These are phyloP conservation scores for Poterioochromonas sp. DNA, from an alignment of 352 stramenopile species.

Conservation along the genomic window DNA sequence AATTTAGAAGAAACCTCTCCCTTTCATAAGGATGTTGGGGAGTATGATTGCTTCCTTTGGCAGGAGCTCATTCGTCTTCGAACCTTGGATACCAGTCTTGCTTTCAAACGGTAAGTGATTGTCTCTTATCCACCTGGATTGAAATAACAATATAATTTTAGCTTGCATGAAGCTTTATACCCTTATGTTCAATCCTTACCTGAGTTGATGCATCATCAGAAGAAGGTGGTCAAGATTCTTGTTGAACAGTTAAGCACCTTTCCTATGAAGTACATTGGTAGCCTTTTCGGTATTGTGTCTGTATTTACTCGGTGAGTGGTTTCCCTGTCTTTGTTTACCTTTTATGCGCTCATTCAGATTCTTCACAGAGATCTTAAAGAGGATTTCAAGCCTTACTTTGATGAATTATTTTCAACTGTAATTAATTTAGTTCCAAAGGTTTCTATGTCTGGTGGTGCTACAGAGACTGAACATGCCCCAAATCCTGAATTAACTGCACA, in stretches of 20 bases:
- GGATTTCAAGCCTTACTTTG: background rate
- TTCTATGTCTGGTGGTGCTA: background rate
- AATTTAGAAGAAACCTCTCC: background rate
- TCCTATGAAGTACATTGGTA: background rate
- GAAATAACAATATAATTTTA: background rate
- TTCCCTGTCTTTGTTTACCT: background rate
- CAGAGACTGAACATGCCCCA: background rate
- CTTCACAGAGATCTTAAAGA: conserved; percentile 10
- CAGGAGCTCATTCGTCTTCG: background rate
- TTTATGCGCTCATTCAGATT: background rate
- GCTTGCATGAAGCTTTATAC: background rate
- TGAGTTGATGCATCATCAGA: conserved; percentile 6
- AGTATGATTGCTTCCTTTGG: background rate
- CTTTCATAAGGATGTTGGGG: background rate
- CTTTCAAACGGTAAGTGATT: conserved; percentile 6
- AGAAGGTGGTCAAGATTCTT: background rate
- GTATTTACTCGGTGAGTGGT: conserved; percentile 1
- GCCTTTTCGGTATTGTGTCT: background rate
- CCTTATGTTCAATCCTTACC: conserved; percentile 10
- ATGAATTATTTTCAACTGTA: background rate
- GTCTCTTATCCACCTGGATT: background rate
- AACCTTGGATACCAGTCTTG: background rate
- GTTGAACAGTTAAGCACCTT: background rate
- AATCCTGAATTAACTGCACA: conserved; percentile 18
- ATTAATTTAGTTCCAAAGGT: background rate